Base-by-base conservation (phyloP, 2,329 filamentous ascomycete species). In the Rachicladosporium sp. region DNA sequence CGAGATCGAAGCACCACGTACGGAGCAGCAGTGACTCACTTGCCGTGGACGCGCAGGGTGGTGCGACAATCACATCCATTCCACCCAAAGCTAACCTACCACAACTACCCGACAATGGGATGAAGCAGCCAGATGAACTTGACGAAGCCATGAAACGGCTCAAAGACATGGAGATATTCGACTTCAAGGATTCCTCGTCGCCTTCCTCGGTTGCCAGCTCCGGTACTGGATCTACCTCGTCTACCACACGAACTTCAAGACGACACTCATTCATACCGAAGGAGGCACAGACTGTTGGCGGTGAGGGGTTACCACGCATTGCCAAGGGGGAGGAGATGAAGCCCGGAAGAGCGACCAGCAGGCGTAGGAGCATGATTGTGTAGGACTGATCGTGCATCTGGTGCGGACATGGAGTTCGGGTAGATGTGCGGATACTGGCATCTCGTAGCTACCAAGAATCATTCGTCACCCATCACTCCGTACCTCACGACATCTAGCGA, bases 291-390 rank as follows among this genome's bases (percentile, higher is more conserved):
- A 36, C 39, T n/a, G 2, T 29, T n/a, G 36, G 35, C n/a, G 21
- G 12, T 38, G 39, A 35, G 38, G 32, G 34, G 29, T 38, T 4
- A 43, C 32, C 11, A 37, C 36, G 23, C 36, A 23, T 10, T 21
- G 7, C n/a, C 23, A n/a, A n/a, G 27, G 2, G 30, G 36, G 43
- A 31, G 13, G 41, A 32, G 13, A 40, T 33, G 13, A 59, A 48
- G 7, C 23, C 37, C 8, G 60, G 59, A 10, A 42, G 44, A 33
- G 55, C 47, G 29, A 59, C 58, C 10, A 65, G 58, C 38, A 43
- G 56, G 39, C 41, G 57, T 43, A 45, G 53, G 43, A 59, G 56
- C 44, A 58, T 58, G 56, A 53, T 58, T 51, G 36, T 58, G 21
- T 57, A 48, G 38, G 23, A 27, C 23, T 27, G 23, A 27, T 27